Base-by-base conservation (phyloP, 75 land plant species). In the Pinus tabuliformis region DNA sequence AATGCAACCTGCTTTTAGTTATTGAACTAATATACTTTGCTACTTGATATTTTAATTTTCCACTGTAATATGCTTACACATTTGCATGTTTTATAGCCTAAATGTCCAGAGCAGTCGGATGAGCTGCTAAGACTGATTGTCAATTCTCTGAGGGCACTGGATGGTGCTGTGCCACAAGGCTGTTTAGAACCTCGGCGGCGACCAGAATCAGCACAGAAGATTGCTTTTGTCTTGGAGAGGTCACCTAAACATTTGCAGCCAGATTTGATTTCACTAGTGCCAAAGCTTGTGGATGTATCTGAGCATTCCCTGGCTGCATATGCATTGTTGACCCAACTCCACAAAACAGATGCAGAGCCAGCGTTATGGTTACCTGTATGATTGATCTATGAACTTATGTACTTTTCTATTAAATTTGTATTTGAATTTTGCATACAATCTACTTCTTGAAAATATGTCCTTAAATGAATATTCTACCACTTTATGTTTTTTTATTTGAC, bases 101-200 rank as follows among this genome's bases (percentile, higher is more conserved):
- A 79, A 73, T 83, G 85, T 81, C 85, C 87, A 63, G 87, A 86
- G 76, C 87, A 86, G 78, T 86, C 87, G 2, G 82, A 86, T 61
- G 87, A 86, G 73, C 86, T 86, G 7, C 59, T 86, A 33, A 78
- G 87, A 26, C 76, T 86, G 63, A 86, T 86, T n/a, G 77, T 86
- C 13, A 86, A 83, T 58, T 86, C 87, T 17, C 76, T 86, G 72
- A 73, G 87, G 71, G 86, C 87, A 56, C 58, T 86, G 58, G 87
- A 86, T 75, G 86, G 86, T 16, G 87, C 87, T 22, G 87, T 86
- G 2, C 82, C 87, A 49, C 82, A 83, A 80, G 87, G 86, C 9
- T 80, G 86, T 76, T 79, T 82, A 57, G 87, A 86, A 56, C 86
- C 87, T 59, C 75, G 79, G 45, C 82, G 82, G 58, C 59, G 79